Conservation (phyloP, 139 green algal species). For the Edaphochlamys debaryana region DNA sequence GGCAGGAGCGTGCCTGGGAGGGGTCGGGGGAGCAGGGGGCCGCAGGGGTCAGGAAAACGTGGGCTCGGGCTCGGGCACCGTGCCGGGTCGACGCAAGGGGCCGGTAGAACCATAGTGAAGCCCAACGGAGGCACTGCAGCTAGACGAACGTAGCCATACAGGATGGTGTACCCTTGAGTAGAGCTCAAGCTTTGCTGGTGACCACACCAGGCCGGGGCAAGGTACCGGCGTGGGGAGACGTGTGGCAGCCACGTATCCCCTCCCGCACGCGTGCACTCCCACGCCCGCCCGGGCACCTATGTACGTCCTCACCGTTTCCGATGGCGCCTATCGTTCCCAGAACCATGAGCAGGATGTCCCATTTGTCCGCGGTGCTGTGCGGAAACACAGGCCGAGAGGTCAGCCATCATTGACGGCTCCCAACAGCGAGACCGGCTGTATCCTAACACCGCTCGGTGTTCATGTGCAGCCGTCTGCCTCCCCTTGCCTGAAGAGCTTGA, state of each 20-base stretch:
- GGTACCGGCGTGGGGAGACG: too few relatives aligned
- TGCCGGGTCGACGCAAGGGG: neutral
- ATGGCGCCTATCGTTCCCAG: constrained; percentile 43
- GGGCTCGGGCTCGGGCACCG: too few relatives aligned
- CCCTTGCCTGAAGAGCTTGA: neutral
- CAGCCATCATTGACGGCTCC: neutral
- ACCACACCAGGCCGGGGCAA: neutral
- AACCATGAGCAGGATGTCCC: constrained; percentile 50
- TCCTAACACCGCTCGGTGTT: neutral
- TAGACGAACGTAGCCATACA: neutral
- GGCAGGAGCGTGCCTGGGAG: neutral
- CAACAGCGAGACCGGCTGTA: too few relatives aligned
- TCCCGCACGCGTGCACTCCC: too few relatives aligned
- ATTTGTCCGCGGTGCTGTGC: constrained; percentile 45
- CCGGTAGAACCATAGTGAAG: neutral
- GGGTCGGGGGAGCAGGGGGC: neutral
- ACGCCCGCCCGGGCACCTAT: too few relatives aligned
- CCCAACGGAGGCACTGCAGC: too few relatives aligned
- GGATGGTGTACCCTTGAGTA: neutral
- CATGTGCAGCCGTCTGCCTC: neutral
- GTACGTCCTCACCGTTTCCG: constrained; percentile 7
- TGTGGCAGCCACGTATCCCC: too few relatives aligned
- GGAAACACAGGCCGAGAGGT: neutral
- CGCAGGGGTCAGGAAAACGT: neutral
- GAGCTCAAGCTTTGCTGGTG: neutral